Base-by-base conservation (phyloP, 139 green algal genomes). In the Asterochloris sp. region DNA sequence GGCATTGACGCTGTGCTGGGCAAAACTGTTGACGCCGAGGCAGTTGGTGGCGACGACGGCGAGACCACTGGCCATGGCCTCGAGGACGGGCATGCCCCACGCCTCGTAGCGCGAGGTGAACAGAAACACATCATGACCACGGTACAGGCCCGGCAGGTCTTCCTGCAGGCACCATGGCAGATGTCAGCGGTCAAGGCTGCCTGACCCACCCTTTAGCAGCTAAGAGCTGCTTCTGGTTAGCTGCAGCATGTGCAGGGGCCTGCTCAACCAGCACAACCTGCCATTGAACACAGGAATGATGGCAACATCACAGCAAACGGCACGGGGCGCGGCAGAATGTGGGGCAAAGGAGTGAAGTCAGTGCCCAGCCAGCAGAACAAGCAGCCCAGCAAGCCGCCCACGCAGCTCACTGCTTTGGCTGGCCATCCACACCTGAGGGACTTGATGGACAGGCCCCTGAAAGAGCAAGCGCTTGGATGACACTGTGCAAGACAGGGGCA, bases 1-100 rank as follows among this genome's bases (percentile, higher is more conserved):
- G 73, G 85, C 89, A 77, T 94, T 90, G 16, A 86, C 66, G 47
- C 83, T 85, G 78, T 89, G 85, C 13, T 74, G 79, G 54, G 87
- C 89, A 69, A 94, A 94, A 61, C 80, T 89, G 63, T 83, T 27
- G 24, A 94, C 83, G 11, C 91, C 91, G 23, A 91, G 82, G 77
- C 88, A 94, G 28, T 84, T 73, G 19, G 89, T 92, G 64, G 86
- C 87, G 13, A 95, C 91, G 6, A 92, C 88, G 4, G 91, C 74
- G 13, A 95, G 81, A 11, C 91, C 90, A 10, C 76, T 86, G 8
- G 91, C 91, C 91, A 95, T 95, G 8, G 90, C 91, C 69, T 95
- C 91, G 38, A 95, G 83, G n/a, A 95, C 90, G n/a, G 91, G 91
- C 91, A 95, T 93, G 68, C 91, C 91, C 90, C 90, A 95, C 6